Percentiles rank a stretch among this genome's conserved stretches.
These are phyloP conservation scores for Marasmius fiardii DNA, from an alignment of 1,284 basidiomycete genomes.

Conservation along the genomic window DNA sequence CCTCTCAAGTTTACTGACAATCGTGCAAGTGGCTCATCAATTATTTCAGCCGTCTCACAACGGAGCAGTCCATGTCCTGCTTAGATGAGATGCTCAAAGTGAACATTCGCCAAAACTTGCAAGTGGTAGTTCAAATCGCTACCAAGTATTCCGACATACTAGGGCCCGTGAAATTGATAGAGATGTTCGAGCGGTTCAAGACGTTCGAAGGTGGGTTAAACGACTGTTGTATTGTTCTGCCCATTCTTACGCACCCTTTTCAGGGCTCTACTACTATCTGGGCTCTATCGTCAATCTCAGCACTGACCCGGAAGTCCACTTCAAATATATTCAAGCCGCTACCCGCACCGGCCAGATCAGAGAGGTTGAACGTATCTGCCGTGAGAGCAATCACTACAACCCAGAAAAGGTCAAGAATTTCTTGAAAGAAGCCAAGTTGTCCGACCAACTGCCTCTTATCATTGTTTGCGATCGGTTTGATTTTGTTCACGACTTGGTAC, in stretches of 20 bases:
- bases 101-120: constrained; percentile 98
- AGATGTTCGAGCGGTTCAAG: constrained; percentile 99
- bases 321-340: constrained; percentile 99
- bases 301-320: constrained; percentile 96
- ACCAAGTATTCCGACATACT: constrained; percentile 99
- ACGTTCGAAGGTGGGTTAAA: constrained; percentile 77
- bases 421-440: constrained; percentile 96
- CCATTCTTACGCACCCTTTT: constrained; percentile 7
- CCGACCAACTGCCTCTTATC: constrained; percentile 97
- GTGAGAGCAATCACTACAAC: constrained; percentile 97
- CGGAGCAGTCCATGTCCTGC: constrained; percentile 97
- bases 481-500: constrained; percentile 98
- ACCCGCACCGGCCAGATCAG: constrained; percentile 98
- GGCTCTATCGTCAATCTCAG: constrained; percentile 97
- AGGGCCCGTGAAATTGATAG: constrained; percentile 95
- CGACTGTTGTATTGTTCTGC: not conserved
- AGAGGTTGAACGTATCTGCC: constrained; percentile 97
- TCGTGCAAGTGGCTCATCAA: constrained; percentile 85
- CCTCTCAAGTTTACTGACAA: constrained; percentile 9
- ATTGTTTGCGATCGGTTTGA: constrained; percentile 99
- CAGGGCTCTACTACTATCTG: constrained; percentile 96
- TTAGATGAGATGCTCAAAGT: constrained; percentile 96
- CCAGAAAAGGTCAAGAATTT: constrained; percentile 99
- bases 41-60: constrained; percentile 97
- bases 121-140: constrained; percentile 96